These are phyloP conservation scores for Crotalaria pallida DNA, from an alignment of 306 rosid genomes.

Conservation along the genomic window DNA sequence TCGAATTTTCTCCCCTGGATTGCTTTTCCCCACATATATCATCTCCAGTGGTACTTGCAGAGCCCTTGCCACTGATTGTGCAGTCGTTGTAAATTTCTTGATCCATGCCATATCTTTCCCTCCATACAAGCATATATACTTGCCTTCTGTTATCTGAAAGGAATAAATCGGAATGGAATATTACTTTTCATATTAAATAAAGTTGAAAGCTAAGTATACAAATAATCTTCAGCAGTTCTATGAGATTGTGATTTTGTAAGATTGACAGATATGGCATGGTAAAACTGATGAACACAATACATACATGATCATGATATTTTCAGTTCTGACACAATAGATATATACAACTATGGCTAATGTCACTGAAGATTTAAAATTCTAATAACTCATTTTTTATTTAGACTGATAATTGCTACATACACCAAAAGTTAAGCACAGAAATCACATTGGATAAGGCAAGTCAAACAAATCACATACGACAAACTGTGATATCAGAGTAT, in stretches of 20 bases:
- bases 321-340: neutral
- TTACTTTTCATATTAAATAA: neutral
- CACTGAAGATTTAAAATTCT: neutral
- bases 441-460: neutral
- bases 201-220: neutral
- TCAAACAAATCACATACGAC: neutral
- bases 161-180: neutral
- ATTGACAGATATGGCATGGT: no score
- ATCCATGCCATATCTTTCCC: constrained; percentile 63
- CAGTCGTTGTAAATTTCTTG: constrained; percentile 34
- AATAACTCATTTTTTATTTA: neutral
- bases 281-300: no score
- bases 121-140: constrained; percentile 59
- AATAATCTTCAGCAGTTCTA: neutral
- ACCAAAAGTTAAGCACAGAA: neutral
- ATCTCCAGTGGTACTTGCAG: constrained; percentile 40
- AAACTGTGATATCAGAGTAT: neutral
- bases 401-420: neutral
- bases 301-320: neutral
- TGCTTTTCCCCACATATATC: constrained; percentile 55
- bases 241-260: no score
- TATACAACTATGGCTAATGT: neutral
- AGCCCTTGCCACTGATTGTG: constrained; percentile 20
- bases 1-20: constrained; percentile 36
- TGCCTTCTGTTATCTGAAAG: constrained; percentile 42